phyloP scores from a whole-genome alignment of 768 basidiomycete genomes.

The Calocera viscosa region DNA sequence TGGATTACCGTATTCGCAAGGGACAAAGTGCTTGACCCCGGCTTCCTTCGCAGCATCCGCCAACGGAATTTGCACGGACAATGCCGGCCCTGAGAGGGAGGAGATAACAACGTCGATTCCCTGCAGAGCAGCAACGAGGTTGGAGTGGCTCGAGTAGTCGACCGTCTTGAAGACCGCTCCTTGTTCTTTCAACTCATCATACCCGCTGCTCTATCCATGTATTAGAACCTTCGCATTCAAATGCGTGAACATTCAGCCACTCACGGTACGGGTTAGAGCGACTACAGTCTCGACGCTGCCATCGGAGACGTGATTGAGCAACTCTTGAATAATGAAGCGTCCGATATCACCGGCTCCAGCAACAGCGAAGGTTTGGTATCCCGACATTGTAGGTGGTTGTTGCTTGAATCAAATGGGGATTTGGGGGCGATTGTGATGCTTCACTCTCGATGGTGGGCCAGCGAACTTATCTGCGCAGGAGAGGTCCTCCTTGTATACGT shows the following conservation, averaged over 20 bases:
- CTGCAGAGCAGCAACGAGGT: background rate
- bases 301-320: background rate
- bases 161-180: background rate
- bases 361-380: constrained; percentile 12
- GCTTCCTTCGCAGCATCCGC: constrained; percentile 21
- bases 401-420: no score
- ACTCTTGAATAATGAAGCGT: constrained; percentile 9
- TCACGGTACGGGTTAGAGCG: background rate
- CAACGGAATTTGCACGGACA: constrained; percentile 17
- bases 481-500: no score
- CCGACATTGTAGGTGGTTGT: background rate
- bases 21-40: constrained; percentile 25
- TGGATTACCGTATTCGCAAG: constrained; percentile 23
- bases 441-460: no score
- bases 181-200: background rate
- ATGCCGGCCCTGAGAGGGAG: constrained; percentile 19
- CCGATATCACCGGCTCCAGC: constrained; percentile 15
- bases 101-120: constrained; percentile 25
- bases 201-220: background rate
- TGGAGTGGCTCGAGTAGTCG: background rate
- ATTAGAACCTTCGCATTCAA: background rate
- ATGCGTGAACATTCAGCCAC: background rate
- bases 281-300: background rate
- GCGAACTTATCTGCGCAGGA: no score
- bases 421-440: no score